Evolutionary conservation across 352 stramenopile genomes (phyloP), one percentile per base, ranked within the genome.

Genomic region (Pythium dissimile): DNA sequence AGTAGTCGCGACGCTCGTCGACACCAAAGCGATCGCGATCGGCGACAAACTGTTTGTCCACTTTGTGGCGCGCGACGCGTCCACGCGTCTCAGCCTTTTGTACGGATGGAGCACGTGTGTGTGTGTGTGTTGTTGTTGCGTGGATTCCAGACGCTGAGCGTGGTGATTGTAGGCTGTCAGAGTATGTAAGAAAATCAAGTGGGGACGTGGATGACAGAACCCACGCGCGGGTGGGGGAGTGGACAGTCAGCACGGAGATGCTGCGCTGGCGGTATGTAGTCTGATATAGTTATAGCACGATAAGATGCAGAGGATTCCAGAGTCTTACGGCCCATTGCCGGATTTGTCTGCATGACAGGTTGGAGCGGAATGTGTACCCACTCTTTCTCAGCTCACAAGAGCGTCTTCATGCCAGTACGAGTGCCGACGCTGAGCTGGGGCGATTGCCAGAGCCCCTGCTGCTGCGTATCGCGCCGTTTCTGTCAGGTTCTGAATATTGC

Each of bases 41-140:
- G 50, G 46, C 27, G 32, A 45, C 37, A 65, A 63, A 39, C 51
- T 70, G 24, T 70, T 66, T 31, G 56, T 70, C n/a, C 62, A 70
- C 26, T 59, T 66, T 31, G 62, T 70, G 30, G 41, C 18, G 5
- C 2, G 13, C 5, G 38, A 60, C 5, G n/a, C 23, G 6, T 34
- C 62, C 12, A 4, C 45, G 31, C 62, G 62, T 7, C 26, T 70
- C 23, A 51, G 64, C 52, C 41, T 70, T 4, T 7, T 26, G 62
- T 69, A 21, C 4, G 61, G 57, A 16, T n/a, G n/a, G n/a, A n/a
- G n/a, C n/a, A n/a, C n/a, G 8, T 21, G 41, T 20, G 3, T 2
- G 10, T 32, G 5, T 59, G 21, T 27, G 11, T n/a, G 7, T n/a
- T 56, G 37, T 58, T 15, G 9, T 8, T 58, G 2, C 13, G 26